Conservation (phyloP, 164 flowering plant genomes). For the Tinospora cordifolia region DNA sequence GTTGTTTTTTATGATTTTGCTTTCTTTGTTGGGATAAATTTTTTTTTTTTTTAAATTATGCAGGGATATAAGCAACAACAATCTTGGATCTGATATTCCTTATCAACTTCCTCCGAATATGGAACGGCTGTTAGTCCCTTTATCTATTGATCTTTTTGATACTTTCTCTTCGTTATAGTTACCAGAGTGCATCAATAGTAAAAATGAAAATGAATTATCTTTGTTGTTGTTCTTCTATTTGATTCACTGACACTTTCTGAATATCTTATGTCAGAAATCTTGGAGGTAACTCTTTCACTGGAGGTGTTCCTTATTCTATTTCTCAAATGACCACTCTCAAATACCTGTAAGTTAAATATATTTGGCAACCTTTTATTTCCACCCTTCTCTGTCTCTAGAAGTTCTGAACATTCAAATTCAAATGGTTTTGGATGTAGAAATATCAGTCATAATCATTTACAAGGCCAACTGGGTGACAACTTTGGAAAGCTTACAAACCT, state of each 20-base stretch:
- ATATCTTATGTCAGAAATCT: slow-evolving; percentile 58
- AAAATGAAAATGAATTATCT: too few relatives aligned
- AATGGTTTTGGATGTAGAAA: slow-evolving; percentile 37
- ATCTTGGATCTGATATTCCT: slow-evolving; percentile 54
- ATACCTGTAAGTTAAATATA: slow-evolving; percentile 50
- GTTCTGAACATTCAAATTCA: background rate
- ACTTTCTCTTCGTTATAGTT: background rate
- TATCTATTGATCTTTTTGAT: background rate
- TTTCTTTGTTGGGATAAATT: slow-evolving; percentile 1
- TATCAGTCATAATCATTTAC: slow-evolving; percentile 66
- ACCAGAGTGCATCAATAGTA: background rate
- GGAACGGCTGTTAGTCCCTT: slow-evolving; percentile 42
- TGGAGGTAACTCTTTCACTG: slow-evolving; percentile 53
- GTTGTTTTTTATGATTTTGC: background rate
- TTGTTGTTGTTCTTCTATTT: background rate
- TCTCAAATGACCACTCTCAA: slow-evolving; percentile 47
- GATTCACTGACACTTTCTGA: background rate
- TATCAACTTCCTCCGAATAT: slow-evolving; percentile 69
- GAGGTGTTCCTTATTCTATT: slow-evolving; percentile 59
- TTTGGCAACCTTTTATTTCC: slow-evolving; percentile 4
- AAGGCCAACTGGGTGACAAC: slow-evolving; percentile 41
- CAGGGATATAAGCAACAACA: slow-evolving; percentile 85
- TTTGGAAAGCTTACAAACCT: slow-evolving; percentile 55
- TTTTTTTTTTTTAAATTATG: slow-evolving; percentile 13
- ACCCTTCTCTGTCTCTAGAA: background rate